phyloP scores from a whole-genome alignment of 2,329 filamentous ascomycete species.

The Sporothrix schenckii region DNA sequence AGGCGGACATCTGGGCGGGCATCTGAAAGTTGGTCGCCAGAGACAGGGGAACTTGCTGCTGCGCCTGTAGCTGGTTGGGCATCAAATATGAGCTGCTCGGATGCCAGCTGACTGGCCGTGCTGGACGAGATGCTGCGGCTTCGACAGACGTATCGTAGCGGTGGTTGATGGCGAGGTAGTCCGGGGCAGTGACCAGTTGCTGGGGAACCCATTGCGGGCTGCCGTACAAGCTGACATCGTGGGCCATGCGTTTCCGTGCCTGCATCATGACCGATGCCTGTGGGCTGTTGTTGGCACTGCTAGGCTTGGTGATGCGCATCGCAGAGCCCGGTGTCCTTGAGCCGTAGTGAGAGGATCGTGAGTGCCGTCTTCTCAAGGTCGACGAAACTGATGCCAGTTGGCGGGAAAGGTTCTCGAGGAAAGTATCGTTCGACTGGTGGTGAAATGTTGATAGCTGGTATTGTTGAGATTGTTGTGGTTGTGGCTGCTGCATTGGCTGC shows the following conservation, averaged over 20 bases:
- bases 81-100: conserved; percentile 58
- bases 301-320: conserved; percentile 66
- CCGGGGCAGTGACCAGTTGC: conserved; percentile 19
- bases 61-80: conserved; percentile 37
- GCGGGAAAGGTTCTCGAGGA: conserved; percentile 56
- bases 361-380: conserved; percentile 47
- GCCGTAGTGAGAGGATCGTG: conserved; percentile 52
- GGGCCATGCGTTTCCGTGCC: conserved; percentile 59
- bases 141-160: conserved; percentile 16
- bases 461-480: conserved; percentile 21
- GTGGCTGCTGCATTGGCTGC: conserved; percentile 22
- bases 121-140: conserved; percentile 38
- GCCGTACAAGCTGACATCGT: conserved; percentile 33
- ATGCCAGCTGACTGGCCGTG: conserved; percentile 75
- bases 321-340: conserved; percentile 51
- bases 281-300: conserved; percentile 67
- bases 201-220: conserved; percentile 23
- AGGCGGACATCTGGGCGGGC: conserved; percentile 12
- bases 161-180: conserved; percentile 21
- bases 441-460: conserved; percentile 31
- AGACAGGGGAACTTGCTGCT: conserved; percentile 38
- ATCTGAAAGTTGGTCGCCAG: conserved; percentile 28
- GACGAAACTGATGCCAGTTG: conserved; percentile 55
- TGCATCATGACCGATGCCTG: conserved; percentile 52
- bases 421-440: conserved; percentile 45